Percentiles rank a stretch among this genome's conserved stretches.
Evolutionary conservation across 306 rosid species (phyloP).

Genomic region (Coriaria nepalensis): DNA sequence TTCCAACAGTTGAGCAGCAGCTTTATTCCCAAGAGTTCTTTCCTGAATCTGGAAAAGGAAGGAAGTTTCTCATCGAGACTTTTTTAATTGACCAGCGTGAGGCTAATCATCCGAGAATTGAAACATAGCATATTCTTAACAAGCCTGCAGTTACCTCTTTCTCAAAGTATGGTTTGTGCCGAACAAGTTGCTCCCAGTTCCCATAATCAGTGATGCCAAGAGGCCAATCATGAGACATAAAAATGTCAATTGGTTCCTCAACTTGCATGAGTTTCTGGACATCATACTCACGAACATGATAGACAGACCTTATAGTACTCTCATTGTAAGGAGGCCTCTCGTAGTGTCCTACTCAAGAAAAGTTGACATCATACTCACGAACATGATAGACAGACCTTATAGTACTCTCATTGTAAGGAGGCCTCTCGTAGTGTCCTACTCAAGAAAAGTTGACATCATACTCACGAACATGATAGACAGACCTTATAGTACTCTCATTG

Average conservation of each 20-base stretch:
- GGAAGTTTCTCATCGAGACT: too few relatives aligned
- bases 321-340: slow-evolving; percentile 91
- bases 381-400: slow-evolving; percentile 82
- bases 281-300: slow-evolving; percentile 88
- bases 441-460: slow-evolving; percentile 42
- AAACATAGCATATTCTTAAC: slow-evolving; percentile 8
- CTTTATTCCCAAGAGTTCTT: slow-evolving; percentile 65
- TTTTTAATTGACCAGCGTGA: too few relatives aligned
- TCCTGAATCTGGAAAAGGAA: slow-evolving; percentile 47
- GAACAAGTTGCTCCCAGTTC: slow-evolving; percentile 56
- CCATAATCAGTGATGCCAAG: slow-evolving; percentile 78
- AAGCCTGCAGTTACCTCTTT: slow-evolving; percentile 41
- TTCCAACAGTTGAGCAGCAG: slow-evolving; percentile 72
- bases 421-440: slow-evolving; percentile 86
- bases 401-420: slow-evolving; percentile 61
- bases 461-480: slow-evolving; percentile 85
- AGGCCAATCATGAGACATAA: slow-evolving; percentile 98
- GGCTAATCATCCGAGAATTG: neutral
- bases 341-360: slow-evolving; percentile 50
- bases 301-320: slow-evolving; percentile 53
- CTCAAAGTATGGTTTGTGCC: slow-evolving; percentile 36
- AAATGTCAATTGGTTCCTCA: slow-evolving; percentile 68
- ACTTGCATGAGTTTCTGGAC: slow-evolving; percentile 70
- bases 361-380: slow-evolving; percentile 63
- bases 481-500: slow-evolving; percentile 46